phyloP scores from a whole-genome alignment of 352 stramenopile genomes.

The Hyphochytrium catenoides region DNA sequence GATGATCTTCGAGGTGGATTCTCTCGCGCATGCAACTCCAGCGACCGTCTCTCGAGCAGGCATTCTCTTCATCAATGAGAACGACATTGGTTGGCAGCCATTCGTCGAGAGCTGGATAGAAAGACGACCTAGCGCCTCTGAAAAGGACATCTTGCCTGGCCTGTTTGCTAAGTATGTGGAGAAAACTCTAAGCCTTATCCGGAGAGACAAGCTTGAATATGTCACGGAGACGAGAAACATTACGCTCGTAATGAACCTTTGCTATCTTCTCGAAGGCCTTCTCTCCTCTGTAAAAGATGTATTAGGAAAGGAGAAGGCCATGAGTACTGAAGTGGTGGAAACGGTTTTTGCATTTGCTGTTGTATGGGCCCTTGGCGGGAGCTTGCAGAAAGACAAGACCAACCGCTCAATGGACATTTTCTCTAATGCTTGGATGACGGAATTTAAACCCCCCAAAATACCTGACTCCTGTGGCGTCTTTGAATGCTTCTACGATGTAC shows the following conservation, averaged over 20 bases:
- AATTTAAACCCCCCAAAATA: too few species aligned
- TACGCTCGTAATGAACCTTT: slow-evolving; percentile 63
- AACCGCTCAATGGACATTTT: slow-evolving; percentile 30
- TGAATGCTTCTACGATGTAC: slow-evolving; percentile 43
- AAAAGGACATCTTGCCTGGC: slow-evolving; percentile 48
- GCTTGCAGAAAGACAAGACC: slow-evolving; percentile 58
- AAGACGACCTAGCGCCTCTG: slow-evolving; percentile 34
- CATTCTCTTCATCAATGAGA: slow-evolving; percentile 89
- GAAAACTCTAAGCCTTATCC: too few species aligned
- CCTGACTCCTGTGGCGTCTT: too few species aligned
- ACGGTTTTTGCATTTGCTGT: slow-evolving; percentile 82
- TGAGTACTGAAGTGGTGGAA: slow-evolving; percentile 61
- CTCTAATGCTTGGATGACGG: too few species aligned
- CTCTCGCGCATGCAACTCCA: slow-evolving; percentile 80
- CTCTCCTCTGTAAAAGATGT: slow-evolving; percentile 33
- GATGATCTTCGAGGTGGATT: slow-evolving; percentile 92
- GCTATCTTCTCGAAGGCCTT: slow-evolving; percentile 78
- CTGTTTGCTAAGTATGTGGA: slow-evolving; percentile 87
- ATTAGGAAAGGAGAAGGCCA: too few species aligned
- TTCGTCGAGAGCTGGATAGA: slow-evolving; percentile 82
- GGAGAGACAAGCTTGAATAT: too few species aligned
- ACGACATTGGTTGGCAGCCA: slow-evolving; percentile 69
- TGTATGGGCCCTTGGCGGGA: slow-evolving; percentile 84
- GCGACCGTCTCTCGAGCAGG: slow-evolving; percentile 85
- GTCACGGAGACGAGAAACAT: slow-evolving; percentile 28